Base-by-base conservation (phyloP, 805 yeast species). In the Candida quercuum region DNA sequence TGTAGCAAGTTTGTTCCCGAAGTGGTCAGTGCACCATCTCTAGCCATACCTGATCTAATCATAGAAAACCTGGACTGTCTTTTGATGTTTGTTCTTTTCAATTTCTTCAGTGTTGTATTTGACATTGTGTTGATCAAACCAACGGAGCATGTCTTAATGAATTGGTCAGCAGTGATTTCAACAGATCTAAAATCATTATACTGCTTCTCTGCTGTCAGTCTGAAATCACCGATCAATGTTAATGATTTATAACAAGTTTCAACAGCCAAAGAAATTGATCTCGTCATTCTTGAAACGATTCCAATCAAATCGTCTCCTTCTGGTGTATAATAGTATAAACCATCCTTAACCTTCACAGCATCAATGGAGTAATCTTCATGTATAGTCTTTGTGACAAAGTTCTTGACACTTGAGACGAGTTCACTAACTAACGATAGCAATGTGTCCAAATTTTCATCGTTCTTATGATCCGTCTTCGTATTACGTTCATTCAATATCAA, bases 301-400 rank as follows among this genome's bases (percentile, higher is more conserved):
- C 72, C 70, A 35, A 81, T 75, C 54, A 84, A 66, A 12, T 69
- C 71, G 35, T 78, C 79, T 15, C 91, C 91, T 54, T 83, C 88
- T 29, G 66, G 66, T 0, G 88, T 75, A 49, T 77, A 78, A 40
- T 66, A 70, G 45, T 79, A 82, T 4, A 50, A 43, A 1, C 48
- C 51, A 33, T 54, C 56, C 21, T 48, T 43, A 7, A 47, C 40
- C 3, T 35, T 38, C 10, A 42, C 24, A 12, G 39, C 18, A 11
- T 32, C 32, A 2, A 33, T 24, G 3, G 39, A 39, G 19, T 45
- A 39, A 25, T 59, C 60, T 32, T 69, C 80, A 32, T 65, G 63
- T 37, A 74, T 54, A 0, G 81, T 74, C 40, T 69, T 71, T 4
- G 75, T 68, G 3, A 82, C 84, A 46, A 83, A 67, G 17, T 69